Evolutionary conservation across 1,139 yeast genomes (phyloP), one percentile per base, ranked within the genome.

Genomic region (Nematodospora anomalae): DNA sequence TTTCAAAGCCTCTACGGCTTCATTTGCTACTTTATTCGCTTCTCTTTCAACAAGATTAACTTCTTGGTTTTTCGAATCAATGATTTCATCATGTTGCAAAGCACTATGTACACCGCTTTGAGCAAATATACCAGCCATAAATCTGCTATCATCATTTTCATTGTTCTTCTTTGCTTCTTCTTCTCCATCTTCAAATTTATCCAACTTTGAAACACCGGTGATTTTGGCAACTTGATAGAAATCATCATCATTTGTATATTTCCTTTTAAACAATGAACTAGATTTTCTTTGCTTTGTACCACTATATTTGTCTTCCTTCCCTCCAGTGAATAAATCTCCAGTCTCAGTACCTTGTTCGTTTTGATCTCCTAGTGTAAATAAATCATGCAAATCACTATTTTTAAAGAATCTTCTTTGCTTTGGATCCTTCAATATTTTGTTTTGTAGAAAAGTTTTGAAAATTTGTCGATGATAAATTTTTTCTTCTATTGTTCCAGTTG

Each of bases 391-490:
- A 52, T 94, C 98, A 51, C 85, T 88, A 74, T 82, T 83, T 54
- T 92, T 92, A 66, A 92, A 92, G 51, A 92, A 90, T 42, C 97
- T 66, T 42, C 92, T 74, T 54, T 94, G 98, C 47, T 90, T 90
- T 1, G 98, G 98, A 54, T 92, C 98, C 48, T 89, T 90, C 52
- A 94, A 67, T 46, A 92, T 90, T 61, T 92, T 94, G 61, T 94
- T 94, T 0, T 97, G 87, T 45, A 92, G 63, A 50, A 92, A 85
- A 41, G 95, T 97, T 58, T 92, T 92, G 74, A 92, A 94, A 28
- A 92, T 92, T 60, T 92, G 98, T 21, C 98, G 75, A 52, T 94
- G 98, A 52, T 92, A 92, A 3, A 94, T 92, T 58, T 92, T 92
- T 54, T 92, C 98, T 55, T 92, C 99, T 33, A 92, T 94, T 0